Evolutionary conservation across 2,329 filamentous ascomycete genomes (phyloP).

Genomic region (Malbranchea zuffiana): DNA sequence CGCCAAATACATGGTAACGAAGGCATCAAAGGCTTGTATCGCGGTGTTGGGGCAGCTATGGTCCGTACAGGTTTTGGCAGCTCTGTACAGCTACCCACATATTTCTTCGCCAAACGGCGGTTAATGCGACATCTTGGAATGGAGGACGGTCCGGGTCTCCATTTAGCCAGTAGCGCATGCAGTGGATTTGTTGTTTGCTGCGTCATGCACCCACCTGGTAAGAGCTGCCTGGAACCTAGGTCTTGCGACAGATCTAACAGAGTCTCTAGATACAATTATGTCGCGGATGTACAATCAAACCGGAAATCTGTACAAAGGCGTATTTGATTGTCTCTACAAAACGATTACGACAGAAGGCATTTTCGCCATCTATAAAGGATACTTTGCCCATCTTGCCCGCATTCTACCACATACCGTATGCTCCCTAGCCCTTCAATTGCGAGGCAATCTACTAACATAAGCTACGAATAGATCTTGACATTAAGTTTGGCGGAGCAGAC

Average conservation of each 20-base stretch:
- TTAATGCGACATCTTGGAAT: slow-evolving; percentile 73
- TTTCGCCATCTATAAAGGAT: slow-evolving; percentile 94
- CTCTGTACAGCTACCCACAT: slow-evolving; percentile 91
- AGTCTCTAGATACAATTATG: slow-evolving; percentile 75
- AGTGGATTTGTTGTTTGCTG: slow-evolving; percentile 95
- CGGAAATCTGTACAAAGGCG: slow-evolving; percentile 87
- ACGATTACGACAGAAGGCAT: slow-evolving; percentile 85
- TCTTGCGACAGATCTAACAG: slow-evolving; percentile 4
- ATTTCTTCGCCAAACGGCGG: slow-evolving; percentile 90
- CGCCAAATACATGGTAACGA: slow-evolving; percentile 66
- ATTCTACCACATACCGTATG: slow-evolving; percentile 81
- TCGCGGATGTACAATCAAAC: slow-evolving; percentile 98
- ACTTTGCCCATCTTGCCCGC: slow-evolving; percentile 83
- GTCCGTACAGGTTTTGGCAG: slow-evolving; percentile 91
- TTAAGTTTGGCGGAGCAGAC: slow-evolving; percentile 92
- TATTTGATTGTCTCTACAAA: slow-evolving; percentile 83
- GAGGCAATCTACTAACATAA: slow-evolving; percentile 16
- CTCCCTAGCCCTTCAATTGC: slow-evolving; percentile 6
- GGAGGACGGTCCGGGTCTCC: slow-evolving; percentile 80
- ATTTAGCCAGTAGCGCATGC: slow-evolving; percentile 75
- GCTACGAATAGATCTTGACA: slow-evolving; percentile 63
- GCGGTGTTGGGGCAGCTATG: slow-evolving; percentile 87
- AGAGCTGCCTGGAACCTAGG: slow-evolving; percentile 20
- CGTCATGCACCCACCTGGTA: slow-evolving; percentile 93
- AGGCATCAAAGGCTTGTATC: slow-evolving; percentile 71